Evolutionary conservation across 2,329 filamentous ascomycete genomes (phyloP), one percentile per base, ranked within the genome.

Genomic region (Colletotrichum eremochloae): DNA sequence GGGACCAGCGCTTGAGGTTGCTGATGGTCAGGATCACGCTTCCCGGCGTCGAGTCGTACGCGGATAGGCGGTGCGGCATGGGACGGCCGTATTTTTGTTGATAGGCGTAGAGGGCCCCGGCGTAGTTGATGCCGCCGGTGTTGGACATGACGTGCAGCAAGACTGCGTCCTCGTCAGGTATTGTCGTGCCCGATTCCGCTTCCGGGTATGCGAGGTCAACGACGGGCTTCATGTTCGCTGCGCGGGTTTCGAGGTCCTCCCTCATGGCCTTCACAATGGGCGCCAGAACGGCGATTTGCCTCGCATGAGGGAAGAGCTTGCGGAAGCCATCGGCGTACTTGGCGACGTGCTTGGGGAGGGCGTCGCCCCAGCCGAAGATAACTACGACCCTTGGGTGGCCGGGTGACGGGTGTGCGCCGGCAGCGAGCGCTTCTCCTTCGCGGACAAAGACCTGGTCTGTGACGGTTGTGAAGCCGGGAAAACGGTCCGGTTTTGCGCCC

Each of bases 291-390:
- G 88, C 82, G 40, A 90, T 80, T 68, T 89, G 86, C 50, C 82
- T 82, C 5, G 88, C 82, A 33, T 80, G 75, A 0, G 89, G 88
- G 75, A 83, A 90, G 0, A 89, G 83, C 15, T 78, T 76, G 52
- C 82, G 83, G 78, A 87, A 90, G 38, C 85, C 86, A 15, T 85
- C 82, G 18, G 85, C 81, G 75, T 90, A 91, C 77, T 91, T 90
- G 69, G 82, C 80, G 38, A 90, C 82, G 76, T 90, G 84, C 73
- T 86, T 87, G 2, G 88, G 85, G 15, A 81, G 79, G 31, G 85
- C 87, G 73, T 90, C 88, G 64, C 88, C 87, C 89, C 88, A 90
- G 75, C 87, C 84, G 77, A 85, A 90, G 71, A 91, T 82, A 57
- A 90, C 76, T 55, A 90, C 80, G 7, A 83, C 84, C 24, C 83